phyloP scores from a whole-genome alignment of 352 stramenopile genomes.

The Phytophthora cactorum region DNA sequence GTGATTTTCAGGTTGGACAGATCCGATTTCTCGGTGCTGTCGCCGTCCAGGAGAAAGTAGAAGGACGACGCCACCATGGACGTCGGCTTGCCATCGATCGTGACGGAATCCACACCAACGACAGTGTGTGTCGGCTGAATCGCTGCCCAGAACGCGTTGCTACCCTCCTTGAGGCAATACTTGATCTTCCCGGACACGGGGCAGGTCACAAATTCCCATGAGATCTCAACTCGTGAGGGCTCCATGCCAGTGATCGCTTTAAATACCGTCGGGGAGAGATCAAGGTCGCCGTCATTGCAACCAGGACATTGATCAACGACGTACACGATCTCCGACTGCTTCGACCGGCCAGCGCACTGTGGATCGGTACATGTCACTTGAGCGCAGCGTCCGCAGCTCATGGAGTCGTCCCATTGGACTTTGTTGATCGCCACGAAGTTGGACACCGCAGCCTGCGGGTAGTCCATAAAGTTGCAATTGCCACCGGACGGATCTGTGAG shows the following conservation, averaged over 20 bases:
- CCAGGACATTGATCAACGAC: slow-evolving; percentile 31
- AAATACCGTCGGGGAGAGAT: slow-evolving; percentile 28
- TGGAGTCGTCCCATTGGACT: slow-evolving; percentile 24
- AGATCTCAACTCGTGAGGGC: slow-evolving; percentile 12
- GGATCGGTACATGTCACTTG: slow-evolving; percentile 25
- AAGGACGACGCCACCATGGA: slow-evolving; percentile 72
- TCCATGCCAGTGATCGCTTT: slow-evolving; percentile 26
- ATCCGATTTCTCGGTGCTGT: slow-evolving; percentile 41
- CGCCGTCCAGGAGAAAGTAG: slow-evolving; percentile 62
- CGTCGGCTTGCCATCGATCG: slow-evolving; percentile 33
- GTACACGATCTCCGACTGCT: slow-evolving; percentile 24
- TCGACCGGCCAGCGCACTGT: slow-evolving; percentile 13
- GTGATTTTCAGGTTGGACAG: slow-evolving; percentile 50
- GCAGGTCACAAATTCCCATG: slow-evolving; percentile 32
- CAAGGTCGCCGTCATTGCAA: slow-evolving; percentile 23
- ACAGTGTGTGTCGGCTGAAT: slow-evolving; percentile 23
- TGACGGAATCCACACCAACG: slow-evolving; percentile 22
- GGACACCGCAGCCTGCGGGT: slow-evolving; percentile 4
- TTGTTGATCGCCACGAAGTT: slow-evolving; percentile 31
- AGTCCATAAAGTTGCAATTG: slow-evolving; percentile 33
- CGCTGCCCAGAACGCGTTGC: slow-evolving; percentile 27
- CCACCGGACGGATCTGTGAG: slow-evolving; percentile 21
- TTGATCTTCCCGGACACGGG: slow-evolving; percentile 16
- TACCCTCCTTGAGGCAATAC: slow-evolving; percentile 30
- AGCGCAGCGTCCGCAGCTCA: slow-evolving; percentile 31